These are phyloP conservation scores for Esteya vermicola DNA, from an alignment of 2,329 filamentous ascomycete species.

Conservation along the genomic window DNA sequence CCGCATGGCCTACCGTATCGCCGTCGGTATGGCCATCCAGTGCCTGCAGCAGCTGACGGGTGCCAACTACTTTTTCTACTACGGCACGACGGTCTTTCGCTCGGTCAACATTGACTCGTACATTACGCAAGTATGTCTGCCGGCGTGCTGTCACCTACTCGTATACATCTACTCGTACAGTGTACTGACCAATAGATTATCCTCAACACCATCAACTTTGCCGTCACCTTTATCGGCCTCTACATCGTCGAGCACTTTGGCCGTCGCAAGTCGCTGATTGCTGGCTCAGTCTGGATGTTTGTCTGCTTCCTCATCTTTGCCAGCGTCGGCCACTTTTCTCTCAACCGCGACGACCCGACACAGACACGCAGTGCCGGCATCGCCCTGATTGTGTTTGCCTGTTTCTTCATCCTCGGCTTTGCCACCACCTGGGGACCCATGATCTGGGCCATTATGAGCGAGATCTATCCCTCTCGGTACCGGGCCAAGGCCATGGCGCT, in stretches of 20 bases:
- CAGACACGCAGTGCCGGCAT: slow-evolving; percentile 33
- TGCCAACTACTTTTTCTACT: slow-evolving; percentile 44
- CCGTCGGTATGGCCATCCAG: slow-evolving; percentile 49
- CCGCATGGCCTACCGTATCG: slow-evolving; percentile 48
- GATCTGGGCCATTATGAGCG: slow-evolving; percentile 11
- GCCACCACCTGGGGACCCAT: slow-evolving; percentile 24
- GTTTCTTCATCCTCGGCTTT: slow-evolving; percentile 62
- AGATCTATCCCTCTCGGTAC: slow-evolving; percentile 11
- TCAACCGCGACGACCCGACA: slow-evolving; percentile 24
- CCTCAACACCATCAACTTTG: slow-evolving; percentile 20
- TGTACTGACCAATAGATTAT: slow-evolving; percentile 38
- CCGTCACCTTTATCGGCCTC: slow-evolving; percentile 50
- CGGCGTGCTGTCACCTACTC: too few species aligned
- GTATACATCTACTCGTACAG: too few species aligned
- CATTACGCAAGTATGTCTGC: slow-evolving; percentile 41
- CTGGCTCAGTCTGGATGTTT: slow-evolving; percentile 54
- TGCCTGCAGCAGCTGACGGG: slow-evolving; percentile 57
- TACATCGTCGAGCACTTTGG: slow-evolving; percentile 56
- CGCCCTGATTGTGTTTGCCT: slow-evolving; percentile 58
- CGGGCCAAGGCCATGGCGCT: slow-evolving; percentile 11
- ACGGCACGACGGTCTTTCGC: slow-evolving; percentile 50
- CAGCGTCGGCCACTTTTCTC: slow-evolving; percentile 30
- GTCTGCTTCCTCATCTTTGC: slow-evolving; percentile 52
- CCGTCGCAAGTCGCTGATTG: slow-evolving; percentile 51
- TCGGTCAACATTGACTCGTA: slow-evolving; percentile 52